These are phyloP conservation scores for Elsinoe ampelina DNA, from an alignment of 2,329 filamentous ascomycete species.

Conservation along the genomic window DNA sequence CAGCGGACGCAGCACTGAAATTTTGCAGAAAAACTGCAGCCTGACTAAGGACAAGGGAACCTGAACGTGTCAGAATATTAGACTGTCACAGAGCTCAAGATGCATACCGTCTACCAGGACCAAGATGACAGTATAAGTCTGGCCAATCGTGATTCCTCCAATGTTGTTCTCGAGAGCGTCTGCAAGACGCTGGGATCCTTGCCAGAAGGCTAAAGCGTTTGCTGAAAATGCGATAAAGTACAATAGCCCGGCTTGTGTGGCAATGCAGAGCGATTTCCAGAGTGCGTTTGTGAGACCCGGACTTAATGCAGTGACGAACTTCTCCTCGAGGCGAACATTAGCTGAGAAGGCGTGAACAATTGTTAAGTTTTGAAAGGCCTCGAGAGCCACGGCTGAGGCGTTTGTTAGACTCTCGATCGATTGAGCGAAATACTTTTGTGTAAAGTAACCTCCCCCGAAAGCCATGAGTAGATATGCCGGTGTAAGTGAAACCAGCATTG, in stretches of 20 bases:
- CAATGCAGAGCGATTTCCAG: background rate
- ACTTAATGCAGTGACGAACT: slow-evolving; percentile 46
- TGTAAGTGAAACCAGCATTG: slow-evolving; percentile 53
- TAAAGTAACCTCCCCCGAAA: slow-evolving; percentile 45
- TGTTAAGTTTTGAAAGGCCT: slow-evolving; percentile 50
- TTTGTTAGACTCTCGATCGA: slow-evolving; percentile 50
- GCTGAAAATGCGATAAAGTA: slow-evolving; percentile 61
- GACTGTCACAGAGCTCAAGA: too few species aligned
- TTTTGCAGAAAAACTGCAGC: slow-evolving; percentile 42
- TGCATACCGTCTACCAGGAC: slow-evolving; percentile 42
- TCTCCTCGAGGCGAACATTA: slow-evolving; percentile 48
- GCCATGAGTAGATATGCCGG: slow-evolving; percentile 55
- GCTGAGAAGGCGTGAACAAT: slow-evolving; percentile 58
- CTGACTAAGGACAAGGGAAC: slow-evolving; percentile 38
- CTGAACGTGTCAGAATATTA: slow-evolving; percentile 20
- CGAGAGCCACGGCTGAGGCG: slow-evolving; percentile 42
- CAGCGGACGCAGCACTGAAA: slow-evolving; percentile 41
- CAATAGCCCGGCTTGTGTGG: slow-evolving; percentile 46
- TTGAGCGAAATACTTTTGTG: slow-evolving; percentile 42
- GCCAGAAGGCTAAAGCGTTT: slow-evolving; percentile 60
- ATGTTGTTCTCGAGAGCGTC: slow-evolving; percentile 29
- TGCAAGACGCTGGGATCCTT: slow-evolving; percentile 50
- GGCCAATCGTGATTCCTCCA: slow-evolving; percentile 32
- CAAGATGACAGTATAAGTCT: slow-evolving; percentile 48
- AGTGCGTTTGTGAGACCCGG: slow-evolving; percentile 44